These are phyloP conservation scores for Hypoxylon sp. DNA, from an alignment of 2,329 filamentous ascomycete genomes.

Conservation along the genomic window DNA sequence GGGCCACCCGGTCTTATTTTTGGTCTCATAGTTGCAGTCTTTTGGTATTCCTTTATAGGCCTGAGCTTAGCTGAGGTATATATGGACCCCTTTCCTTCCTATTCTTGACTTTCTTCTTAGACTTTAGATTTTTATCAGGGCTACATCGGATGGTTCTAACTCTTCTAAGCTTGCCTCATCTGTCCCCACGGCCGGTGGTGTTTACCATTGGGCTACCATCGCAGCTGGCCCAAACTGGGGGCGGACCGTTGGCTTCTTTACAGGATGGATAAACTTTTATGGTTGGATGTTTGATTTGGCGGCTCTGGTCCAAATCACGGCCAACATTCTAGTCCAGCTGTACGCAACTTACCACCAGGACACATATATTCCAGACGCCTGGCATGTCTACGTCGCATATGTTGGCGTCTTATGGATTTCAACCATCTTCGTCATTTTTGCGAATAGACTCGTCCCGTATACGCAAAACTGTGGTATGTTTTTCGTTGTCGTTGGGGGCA, in stretches of 20 bases:
- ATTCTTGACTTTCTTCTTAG: neutral
- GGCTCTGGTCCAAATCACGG: conserved; percentile 70
- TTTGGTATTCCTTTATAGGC: conserved; percentile 62
- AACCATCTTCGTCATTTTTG: conserved; percentile 68
- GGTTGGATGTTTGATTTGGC: conserved; percentile 75
- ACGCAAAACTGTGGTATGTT: conserved; percentile 68
- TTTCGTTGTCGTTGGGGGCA: conserved; percentile 67
- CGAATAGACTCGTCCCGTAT: conserved; percentile 69
- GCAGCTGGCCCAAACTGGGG: conserved; percentile 70
- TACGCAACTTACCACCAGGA: conserved; percentile 71
- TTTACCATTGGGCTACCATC: conserved; percentile 74
- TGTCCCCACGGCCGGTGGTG: conserved; percentile 71
- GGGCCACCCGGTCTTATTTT: conserved; percentile 61
- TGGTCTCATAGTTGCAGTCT: conserved; percentile 60
- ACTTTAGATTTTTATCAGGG: neutral
- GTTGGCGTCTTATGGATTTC: conserved; percentile 69
- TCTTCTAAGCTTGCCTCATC: conserved; percentile 68
- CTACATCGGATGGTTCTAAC: conserved; percentile 28
- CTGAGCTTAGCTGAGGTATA: conserved; percentile 60
- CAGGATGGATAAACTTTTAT: conserved; percentile 68
- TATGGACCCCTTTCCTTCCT: neutral
- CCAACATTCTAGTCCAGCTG: conserved; percentile 73
- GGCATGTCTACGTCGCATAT: conserved; percentile 74
- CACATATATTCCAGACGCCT: conserved; percentile 64
- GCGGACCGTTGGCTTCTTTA: conserved; percentile 65